A percentile compares a stretch with the other conserved stretches of the same genome.
Evolutionary conservation across 2,329 filamentous ascomycete species (phyloP).

Genomic region (Fusarium sp.): DNA sequence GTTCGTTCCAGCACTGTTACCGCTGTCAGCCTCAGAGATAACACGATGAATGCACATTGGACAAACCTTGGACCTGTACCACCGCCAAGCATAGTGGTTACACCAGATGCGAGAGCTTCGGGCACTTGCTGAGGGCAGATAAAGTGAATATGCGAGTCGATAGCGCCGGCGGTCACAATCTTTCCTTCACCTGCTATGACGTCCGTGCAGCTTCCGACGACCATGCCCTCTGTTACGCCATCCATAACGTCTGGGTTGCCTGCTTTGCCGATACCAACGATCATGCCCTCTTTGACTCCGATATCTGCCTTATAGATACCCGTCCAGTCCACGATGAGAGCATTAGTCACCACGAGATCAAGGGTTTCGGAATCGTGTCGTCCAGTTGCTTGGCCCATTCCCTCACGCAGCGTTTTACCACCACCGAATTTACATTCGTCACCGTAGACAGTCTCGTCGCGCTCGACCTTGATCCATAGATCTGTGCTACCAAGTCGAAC

Average conservation of each 20-base stretch:
- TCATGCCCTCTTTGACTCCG: slow-evolving; percentile 86
- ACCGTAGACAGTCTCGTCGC: slow-evolving; percentile 83
- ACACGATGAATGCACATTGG: neutral
- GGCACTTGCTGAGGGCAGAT: slow-evolving; percentile 93
- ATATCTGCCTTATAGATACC: slow-evolving; percentile 98
- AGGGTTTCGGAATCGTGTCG: slow-evolving; percentile 75
- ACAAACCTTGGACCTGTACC: slow-evolving; percentile 86
- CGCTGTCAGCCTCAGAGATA: slow-evolving; percentile 12
- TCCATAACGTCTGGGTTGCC: slow-evolving; percentile 99
- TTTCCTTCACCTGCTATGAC: slow-evolving; percentile 90
- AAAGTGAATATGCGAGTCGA: slow-evolving; percentile 92
- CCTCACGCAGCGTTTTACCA: slow-evolving; percentile 91
- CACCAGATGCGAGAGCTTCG: slow-evolving; percentile 83
- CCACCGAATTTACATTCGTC: slow-evolving; percentile 97
- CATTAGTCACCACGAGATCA: slow-evolving; percentile 89
- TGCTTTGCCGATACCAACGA: slow-evolving; percentile 91
- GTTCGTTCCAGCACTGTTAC: slow-evolving; percentile 78
- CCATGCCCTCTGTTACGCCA: slow-evolving; percentile 78
- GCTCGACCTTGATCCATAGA: slow-evolving; percentile 90
- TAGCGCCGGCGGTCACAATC: slow-evolving; percentile 89
- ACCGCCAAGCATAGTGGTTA: slow-evolving; percentile 91
- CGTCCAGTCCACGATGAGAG: slow-evolving; percentile 87
- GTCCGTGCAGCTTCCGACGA: slow-evolving; percentile 89
- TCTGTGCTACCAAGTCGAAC: slow-evolving; percentile 85
- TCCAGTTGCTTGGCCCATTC: slow-evolving; percentile 92